Conservation (phyloP, 768 basidiomycete genomes). For the Podaxis carcinomalis region DNA sequence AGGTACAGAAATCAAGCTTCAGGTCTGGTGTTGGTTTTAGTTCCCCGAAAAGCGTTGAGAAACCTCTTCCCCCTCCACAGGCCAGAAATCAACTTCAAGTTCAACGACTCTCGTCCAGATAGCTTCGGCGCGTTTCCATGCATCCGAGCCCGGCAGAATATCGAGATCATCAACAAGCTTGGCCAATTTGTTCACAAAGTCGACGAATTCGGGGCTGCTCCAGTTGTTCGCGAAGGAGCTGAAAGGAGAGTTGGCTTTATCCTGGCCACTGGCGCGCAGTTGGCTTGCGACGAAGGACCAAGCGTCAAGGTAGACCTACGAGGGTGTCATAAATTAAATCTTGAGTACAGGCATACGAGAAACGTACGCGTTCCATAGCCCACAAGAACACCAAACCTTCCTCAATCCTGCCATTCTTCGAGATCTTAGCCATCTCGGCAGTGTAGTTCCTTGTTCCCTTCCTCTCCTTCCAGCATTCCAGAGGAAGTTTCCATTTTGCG, state of each 20-base stretch:
- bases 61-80: conserved; percentile 33
- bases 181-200: conserved; percentile 48
- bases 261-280: not conserved
- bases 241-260: conserved; percentile 26
- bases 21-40: not conserved
- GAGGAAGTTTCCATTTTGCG: conserved; percentile 35
- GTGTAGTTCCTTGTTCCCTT: conserved; percentile 67
- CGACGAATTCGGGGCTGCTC: conserved; percentile 49
- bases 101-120: conserved; percentile 59
- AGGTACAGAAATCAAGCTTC: not conserved
- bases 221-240: conserved; percentile 57
- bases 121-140: conserved; percentile 37
- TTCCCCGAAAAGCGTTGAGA: not conserved
- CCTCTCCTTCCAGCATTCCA: conserved; percentile 46
- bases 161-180: conserved; percentile 41
- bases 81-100: conserved; percentile 62
- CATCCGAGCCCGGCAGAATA: conserved; percentile 29
- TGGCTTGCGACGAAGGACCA: conserved; percentile 50
- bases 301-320: conserved; percentile 64
- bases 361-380: conserved; percentile 70
- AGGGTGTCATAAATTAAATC: not conserved
- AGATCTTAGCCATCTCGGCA: conserved; percentile 62
- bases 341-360: not conserved
- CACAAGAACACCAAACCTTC: conserved; percentile 72
- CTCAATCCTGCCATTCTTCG: conserved; percentile 38